Conservation (phyloP, 2,329 filamentous ascomycete genomes). For the Incumbomyces delicatus region DNA sequence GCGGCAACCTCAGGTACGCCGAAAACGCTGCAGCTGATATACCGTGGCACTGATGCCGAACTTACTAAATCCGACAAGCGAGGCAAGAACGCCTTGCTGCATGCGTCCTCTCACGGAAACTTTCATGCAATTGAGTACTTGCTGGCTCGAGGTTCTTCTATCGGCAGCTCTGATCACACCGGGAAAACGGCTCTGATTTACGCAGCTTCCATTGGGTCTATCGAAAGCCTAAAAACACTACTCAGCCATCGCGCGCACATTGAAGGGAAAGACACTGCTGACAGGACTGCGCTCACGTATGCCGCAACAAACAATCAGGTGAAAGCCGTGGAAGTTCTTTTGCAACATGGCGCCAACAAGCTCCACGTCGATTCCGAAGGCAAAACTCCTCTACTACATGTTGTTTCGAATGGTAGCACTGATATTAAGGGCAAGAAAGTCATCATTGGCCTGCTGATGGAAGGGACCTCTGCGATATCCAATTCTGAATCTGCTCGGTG, state of each 20-base stretch:
- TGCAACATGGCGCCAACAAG: slow-evolving; percentile 28
- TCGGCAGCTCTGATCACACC: neutral
- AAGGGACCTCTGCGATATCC: neutral
- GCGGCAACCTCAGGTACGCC: too few relatives aligned
- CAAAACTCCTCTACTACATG: slow-evolving; percentile 27
- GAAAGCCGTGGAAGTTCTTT: slow-evolving; percentile 17
- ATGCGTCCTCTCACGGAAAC: too few relatives aligned
- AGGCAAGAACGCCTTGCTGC: too few relatives aligned
- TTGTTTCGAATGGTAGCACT: slow-evolving; percentile 32
- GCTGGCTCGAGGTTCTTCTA: too few relatives aligned
- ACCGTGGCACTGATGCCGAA: too few relatives aligned
- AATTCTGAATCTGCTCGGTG: slow-evolving; percentile 39
- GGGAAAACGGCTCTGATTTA: neutral
- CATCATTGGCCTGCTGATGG: slow-evolving; percentile 26
- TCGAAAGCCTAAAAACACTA: neutral
- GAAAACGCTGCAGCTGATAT: too few relatives aligned
- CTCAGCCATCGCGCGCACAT: neutral
- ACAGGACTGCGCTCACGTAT: slow-evolving; percentile 3
- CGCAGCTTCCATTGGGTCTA: neutral
- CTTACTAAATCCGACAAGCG: too few relatives aligned
- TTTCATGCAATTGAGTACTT: too few relatives aligned
- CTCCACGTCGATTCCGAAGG: slow-evolving; percentile 24
- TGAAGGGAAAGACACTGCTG: neutral
- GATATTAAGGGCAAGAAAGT: slow-evolving; percentile 27
- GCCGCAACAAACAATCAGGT: slow-evolving; percentile 1